Conservation (phyloP, 805 yeast species). For the Suhomyces sp. region DNA sequence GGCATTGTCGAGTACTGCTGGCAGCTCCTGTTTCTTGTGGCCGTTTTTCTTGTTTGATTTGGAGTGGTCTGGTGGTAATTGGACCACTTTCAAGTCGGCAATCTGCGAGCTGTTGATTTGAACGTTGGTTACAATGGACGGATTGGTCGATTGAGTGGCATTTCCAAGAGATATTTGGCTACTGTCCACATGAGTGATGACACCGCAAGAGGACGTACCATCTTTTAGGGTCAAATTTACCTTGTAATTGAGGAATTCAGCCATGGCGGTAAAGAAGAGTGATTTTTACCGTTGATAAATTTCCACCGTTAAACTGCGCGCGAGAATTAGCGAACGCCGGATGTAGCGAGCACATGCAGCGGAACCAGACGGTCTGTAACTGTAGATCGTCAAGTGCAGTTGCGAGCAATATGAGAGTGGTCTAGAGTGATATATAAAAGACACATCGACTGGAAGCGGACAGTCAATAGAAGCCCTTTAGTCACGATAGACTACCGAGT, state of each 20-base stretch:
- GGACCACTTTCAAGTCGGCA: slow-evolving; percentile 54
- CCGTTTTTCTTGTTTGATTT: slow-evolving; percentile 11
- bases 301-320: neutral
- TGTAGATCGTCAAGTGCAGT: neutral
- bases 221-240: slow-evolving; percentile 39
- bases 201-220: slow-evolving; percentile 34
- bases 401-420: too few species aligned
- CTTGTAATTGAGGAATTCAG: slow-evolving; percentile 41
- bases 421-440: too few species aligned
- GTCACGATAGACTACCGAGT: neutral
- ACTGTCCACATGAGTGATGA: slow-evolving; percentile 32
- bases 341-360: neutral
- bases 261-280: slow-evolving; percentile 18
- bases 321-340: too few species aligned
- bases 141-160: slow-evolving; percentile 14
- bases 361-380: neutral
- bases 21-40: slow-evolving; percentile 11
- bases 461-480: too few species aligned
- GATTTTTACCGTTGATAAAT: neutral
- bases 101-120: slow-evolving; percentile 38
- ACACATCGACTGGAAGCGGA: too few species aligned
- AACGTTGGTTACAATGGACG: slow-evolving; percentile 12
- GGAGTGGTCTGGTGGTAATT: slow-evolving; percentile 42
- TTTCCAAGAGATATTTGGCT: slow-evolving; percentile 24
- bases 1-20: slow-evolving; percentile 26